These are phyloP conservation scores for Backusella psychrophila DNA, from an alignment of 192 early-diverging fungal genomes.

Conservation along the genomic window DNA sequence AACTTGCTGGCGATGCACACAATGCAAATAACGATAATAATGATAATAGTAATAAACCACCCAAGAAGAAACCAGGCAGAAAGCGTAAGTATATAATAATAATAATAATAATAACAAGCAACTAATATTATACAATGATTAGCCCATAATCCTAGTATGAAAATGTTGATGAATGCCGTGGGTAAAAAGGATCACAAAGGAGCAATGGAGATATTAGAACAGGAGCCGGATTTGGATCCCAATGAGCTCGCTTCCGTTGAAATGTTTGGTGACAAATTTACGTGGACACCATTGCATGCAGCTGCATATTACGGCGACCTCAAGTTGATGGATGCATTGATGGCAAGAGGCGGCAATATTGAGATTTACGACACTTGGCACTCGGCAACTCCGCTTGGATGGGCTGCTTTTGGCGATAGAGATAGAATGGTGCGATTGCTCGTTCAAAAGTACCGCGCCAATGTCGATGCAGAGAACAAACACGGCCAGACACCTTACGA, in stretches of 20 bases:
- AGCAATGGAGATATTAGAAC: constrained; percentile 13
- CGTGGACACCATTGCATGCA: constrained; percentile 85
- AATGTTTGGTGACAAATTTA: constrained; percentile 58
- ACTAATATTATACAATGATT: no score
- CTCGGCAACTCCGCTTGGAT: constrained; percentile 77
- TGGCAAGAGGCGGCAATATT: constrained; percentile 74
- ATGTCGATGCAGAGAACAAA: constrained; percentile 71
- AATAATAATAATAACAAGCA: background rate
- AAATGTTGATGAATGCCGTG: constrained; percentile 15
- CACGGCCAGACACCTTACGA: constrained; percentile 80
- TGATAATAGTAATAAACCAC: background rate
- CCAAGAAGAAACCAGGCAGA: background rate
- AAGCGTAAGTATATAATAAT: background rate
- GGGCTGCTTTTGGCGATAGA: constrained; percentile 81
- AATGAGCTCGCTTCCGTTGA: constrained; percentile 29
- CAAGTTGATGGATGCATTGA: constrained; percentile 64
- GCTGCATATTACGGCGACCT: constrained; percentile 79
- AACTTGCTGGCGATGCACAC: constrained; percentile 11
- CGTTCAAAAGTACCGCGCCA: constrained; percentile 74
- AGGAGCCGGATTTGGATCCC: constrained; percentile 10
- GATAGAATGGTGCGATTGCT: constrained; percentile 69
- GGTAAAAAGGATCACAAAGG: constrained; percentile 12
- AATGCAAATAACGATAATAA: background rate
- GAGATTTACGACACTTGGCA: constrained; percentile 87
- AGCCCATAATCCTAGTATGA: background rate